Evolutionary conservation across 2,329 filamentous ascomycete genomes (phyloP), one percentile per base, ranked within the genome.

Genomic region (Daldinia sp.): DNA sequence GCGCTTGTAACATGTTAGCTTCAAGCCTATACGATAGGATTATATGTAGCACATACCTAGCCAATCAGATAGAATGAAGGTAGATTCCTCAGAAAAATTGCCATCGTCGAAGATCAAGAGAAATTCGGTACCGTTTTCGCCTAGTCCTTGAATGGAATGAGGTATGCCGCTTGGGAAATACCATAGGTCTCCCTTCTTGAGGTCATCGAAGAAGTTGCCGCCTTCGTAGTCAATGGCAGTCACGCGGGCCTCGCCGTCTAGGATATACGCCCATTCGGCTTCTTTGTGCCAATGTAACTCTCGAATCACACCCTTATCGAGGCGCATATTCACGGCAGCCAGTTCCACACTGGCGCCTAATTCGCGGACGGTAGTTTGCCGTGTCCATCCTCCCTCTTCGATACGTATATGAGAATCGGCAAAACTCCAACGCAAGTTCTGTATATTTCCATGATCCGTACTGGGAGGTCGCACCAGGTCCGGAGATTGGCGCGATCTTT

Each of bases 231-330:
- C 90, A 15, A 93, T 82, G 0, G 87, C 90, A 0, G 90, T 92
- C 51, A 93, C 85, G 54, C 90, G 86, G 17, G 91, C 89, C 61
- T 84, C 82, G 51, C 90, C 90, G 58, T 89, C 85, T 0, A 93
- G 83, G 2, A 93, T 87, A 65, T 90, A 92, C 0, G 88, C 89
- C 90, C 90, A 93, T 72, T 93, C 90, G 34, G 89, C 90, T 74
- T 92, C 88, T 70, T 90, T 91, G 80, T 93, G 90, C 90, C 90
- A 93, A 73, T 93, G 90, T 7, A 93, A 81, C 74, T 93, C 90
- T 25, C 90, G 88, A 69, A 91, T 91, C 29, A 89, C 90, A 32
- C 90, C 89, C 66, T 86, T 78, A 35, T 89, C 90, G 2, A 93
- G 85, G 9, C 90, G 85, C 90, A 93, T 93, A 74, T 93, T 92